Evolutionary conservation across 2,329 filamentous ascomycete species (phyloP), one percentile per base, ranked within the genome.

Genomic region (Parasarocladium wereldwijsianum): DNA sequence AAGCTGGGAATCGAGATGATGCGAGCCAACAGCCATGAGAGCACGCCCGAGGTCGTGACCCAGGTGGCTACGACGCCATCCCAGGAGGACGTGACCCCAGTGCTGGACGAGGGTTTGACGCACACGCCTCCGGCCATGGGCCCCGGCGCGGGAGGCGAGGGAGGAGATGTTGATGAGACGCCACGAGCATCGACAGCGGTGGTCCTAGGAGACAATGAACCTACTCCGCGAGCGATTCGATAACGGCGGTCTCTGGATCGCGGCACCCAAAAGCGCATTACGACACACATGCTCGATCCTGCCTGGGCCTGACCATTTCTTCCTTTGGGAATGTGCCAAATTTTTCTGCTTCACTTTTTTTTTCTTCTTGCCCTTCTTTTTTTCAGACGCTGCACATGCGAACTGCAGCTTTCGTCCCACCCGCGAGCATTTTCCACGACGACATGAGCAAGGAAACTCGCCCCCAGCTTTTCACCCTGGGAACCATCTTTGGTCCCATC

Each of bases 1-100:
- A 94, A 93, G 52, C 68, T 96, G 2, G 85, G 85, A 2, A 90
- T 85, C 29, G 87, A 96, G 52, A 94, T 96, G 87, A 87, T 94
- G 83, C 75, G 87, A 27, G 92, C 87, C 13, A 93, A 93, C 50
- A 93, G 84, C 46, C 79, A 87, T 3, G 66, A 69, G 26, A 61
- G 55, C 39, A 60, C 59, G 10, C 50, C 58, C 1, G 66, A 67
- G 38, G 58, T 60, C n/a, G 49, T 57, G n/a, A 66, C 64, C 4
- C 60, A 66, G 42, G 58, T 64, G 9, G 50, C 45, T 24, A 64
- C 59, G 7, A 68, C 62, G 11, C 63, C 66, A 2, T 58, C 53
- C 3, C 55, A 55, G 24, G 60, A 64, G 34, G 40, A 46, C 5
- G 20, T 26, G 6, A 39, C 33, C 13, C 15, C 29, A 21, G 41